A percentile compares a stretch with the other conserved stretches of the same genome.
Conservation (phyloP, 2,329 filamentous ascomycete genomes). For the Monilinia aucupariae region DNA sequence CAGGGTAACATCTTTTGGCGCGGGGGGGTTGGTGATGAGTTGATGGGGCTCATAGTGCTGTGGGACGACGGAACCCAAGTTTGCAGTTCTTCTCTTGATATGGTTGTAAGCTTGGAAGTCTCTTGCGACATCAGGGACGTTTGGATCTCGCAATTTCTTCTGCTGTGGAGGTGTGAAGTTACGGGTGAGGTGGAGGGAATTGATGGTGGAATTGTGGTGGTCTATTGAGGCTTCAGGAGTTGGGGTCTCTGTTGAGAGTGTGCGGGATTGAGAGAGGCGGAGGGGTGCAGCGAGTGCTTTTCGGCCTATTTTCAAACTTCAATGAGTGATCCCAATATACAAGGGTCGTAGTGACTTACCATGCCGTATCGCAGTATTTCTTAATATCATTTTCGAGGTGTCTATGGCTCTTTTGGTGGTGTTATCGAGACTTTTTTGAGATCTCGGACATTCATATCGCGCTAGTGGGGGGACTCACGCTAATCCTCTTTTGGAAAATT, state of each 20-base stretch:
- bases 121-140: slow-evolving; percentile 16
- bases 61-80: slow-evolving; percentile 46
- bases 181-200: slow-evolving; percentile 24
- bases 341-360: slow-evolving; percentile 38
- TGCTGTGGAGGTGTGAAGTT: slow-evolving; percentile 19
- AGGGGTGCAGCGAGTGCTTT: slow-evolving; percentile 46
- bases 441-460: slow-evolving; percentile 20
- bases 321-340: slow-evolving; percentile 20
- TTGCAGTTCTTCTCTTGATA: slow-evolving; percentile 43
- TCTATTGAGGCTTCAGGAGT: slow-evolving; percentile 19
- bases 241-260: slow-evolving; percentile 34
- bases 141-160: not conserved
- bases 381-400: slow-evolving; percentile 48
- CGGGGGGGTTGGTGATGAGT: slow-evolving; percentile 66
- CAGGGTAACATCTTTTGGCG: slow-evolving; percentile 75
- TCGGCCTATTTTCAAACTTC: slow-evolving; percentile 42
- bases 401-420: not conserved
- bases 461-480: slow-evolving; percentile 19
- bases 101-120: slow-evolving; percentile 26
- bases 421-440: slow-evolving; percentile 29
- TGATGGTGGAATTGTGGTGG: slow-evolving; percentile 24
- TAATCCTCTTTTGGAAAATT: slow-evolving; percentile 17
- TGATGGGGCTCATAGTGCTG: slow-evolving; percentile 60
- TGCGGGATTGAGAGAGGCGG: slow-evolving; percentile 37
- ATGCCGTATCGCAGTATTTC: slow-evolving; percentile 50